These are phyloP conservation scores for Fusarium virguliforme DNA, from an alignment of 2,329 filamentous ascomycete species.

Conservation along the genomic window DNA sequence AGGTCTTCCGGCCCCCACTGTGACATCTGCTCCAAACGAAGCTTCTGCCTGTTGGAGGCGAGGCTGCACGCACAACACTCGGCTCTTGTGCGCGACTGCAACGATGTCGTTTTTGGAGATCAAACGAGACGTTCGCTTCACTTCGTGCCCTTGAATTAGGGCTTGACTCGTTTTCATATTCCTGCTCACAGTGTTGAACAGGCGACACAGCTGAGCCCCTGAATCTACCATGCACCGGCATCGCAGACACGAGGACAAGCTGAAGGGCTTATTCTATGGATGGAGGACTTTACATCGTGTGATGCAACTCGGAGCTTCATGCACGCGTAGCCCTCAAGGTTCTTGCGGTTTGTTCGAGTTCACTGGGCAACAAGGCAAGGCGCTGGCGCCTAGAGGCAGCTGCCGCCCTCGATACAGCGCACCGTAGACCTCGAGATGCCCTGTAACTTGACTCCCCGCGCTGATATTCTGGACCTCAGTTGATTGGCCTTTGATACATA, in stretches of 20 bases:
- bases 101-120: background rate
- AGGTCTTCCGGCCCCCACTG: background rate
- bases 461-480: background rate
- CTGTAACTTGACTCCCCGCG: background rate
- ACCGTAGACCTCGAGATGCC: background rate
- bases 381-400: constrained; percentile 22
- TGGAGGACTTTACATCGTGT: background rate
- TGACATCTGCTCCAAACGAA: background rate
- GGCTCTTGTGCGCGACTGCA: background rate
- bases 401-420: constrained; percentile 11
- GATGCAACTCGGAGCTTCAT: background rate
- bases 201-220: background rate
- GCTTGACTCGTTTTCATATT: background rate
- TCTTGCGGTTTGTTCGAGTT: background rate
- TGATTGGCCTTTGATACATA: background rate
- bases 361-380: background rate
- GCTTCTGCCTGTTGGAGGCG: background rate
- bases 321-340: background rate
- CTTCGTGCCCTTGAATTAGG: background rate
- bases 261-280: background rate
- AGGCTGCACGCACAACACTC: background rate
- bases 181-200: background rate
- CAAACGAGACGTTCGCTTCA: background rate
- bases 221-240: background rate
- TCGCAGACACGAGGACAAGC: background rate